Evolutionary conservation across 495 filamentous ascomycete species (phyloP), one percentile per base, ranked within the genome.

Genomic region (Lasiosphaeris hirsuta): DNA sequence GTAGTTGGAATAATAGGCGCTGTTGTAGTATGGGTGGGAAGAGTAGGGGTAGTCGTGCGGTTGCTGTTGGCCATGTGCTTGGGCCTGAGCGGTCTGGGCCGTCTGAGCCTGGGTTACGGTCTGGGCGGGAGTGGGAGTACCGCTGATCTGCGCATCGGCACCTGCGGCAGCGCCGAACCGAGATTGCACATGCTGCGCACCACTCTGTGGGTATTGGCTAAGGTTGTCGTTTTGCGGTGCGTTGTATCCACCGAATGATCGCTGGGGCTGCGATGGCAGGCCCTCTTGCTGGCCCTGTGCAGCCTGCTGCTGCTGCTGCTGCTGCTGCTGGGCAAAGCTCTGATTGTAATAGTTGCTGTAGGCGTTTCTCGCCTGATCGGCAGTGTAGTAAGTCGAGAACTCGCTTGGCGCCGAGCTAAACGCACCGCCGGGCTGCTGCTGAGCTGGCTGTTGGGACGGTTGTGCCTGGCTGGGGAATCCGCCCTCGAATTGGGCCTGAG

Each of bases 371-470:
- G 75, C 78, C 65, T 90, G 87, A 59, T 92, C 89, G n/a, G 87
- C 83, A 3, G 88, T 87, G 64, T 96, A 94, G 76, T 96, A 96
- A 0, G 86, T 86, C 15, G 89, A 89, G 62, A 87, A 93, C 41
- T 96, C 88, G 70, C 80, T 85, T 41, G 89, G 86, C 10, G 88
- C 88, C 34, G 90, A 87, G 64, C 86, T 89, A 65, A 83, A 83
- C 40, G 77, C 80, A 10, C 79, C 82, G 52, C 74, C 73, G n/a
- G 85, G 79, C 34, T 77, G 75, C 56, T 69, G 67, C 53, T 83
- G 80, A 51, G 77, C 73, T 41, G 75, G 77, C 18, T 75, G 68
- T 51, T 75, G 77, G 40, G 84, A 80, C 13, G 78, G 71, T 64
- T 91, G 90, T 41, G 80, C 78, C 64, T 87, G 82, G 36, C 81